Base-by-base conservation (phyloP, 352 stramenopile species). In the Pythium utonaiense region DNA sequence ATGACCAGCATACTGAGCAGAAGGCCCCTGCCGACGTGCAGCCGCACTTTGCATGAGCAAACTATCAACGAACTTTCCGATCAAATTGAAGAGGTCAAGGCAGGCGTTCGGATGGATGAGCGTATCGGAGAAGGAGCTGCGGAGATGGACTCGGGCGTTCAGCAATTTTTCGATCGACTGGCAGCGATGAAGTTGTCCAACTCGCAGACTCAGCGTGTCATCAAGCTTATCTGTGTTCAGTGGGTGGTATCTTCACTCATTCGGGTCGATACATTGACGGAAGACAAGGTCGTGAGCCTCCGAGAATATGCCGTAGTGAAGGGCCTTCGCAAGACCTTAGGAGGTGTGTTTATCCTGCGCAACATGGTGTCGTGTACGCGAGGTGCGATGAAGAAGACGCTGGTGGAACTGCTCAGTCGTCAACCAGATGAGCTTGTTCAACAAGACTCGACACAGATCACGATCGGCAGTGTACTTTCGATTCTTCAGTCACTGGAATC, bases 351-450 rank as follows among this genome's bases (percentile, higher is more conserved):
- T 41, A 67, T 50, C 33, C 62, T 90, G 16, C 45, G 84, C 1
- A 60, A 85, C 3, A 49, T 88, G 27, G 75, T 80, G 21, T 72
- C 66, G 21, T 78, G 70, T 8, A 57, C 77, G 4, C 86, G 86
- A 42, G 77, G 71, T 31, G 74, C 75, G 14, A 78, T 85, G 66
- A 87, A 78, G 41, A 76, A 75, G 28, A 60, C 71, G 31, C 66
- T 75, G 50, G 55, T 53, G 0, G 56, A 66, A 4, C 25, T 51
- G 59, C 10, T 55, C 31, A 12, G 17, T 28, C 51, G 24, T 31
- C 21, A 25, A 42, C 12, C 22, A 19, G 19, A 47, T 14, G 40
- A 47, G 10, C 19, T 47, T 17, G 3, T 7, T 21, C 40, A 47
- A 10, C 17, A 19, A 6, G 40, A 47, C n/a, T 47, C 40, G 6